Evolutionary conservation across 176 grass and related monocot species (phyloP).

Genomic region (Aegilops speltoides): DNA sequence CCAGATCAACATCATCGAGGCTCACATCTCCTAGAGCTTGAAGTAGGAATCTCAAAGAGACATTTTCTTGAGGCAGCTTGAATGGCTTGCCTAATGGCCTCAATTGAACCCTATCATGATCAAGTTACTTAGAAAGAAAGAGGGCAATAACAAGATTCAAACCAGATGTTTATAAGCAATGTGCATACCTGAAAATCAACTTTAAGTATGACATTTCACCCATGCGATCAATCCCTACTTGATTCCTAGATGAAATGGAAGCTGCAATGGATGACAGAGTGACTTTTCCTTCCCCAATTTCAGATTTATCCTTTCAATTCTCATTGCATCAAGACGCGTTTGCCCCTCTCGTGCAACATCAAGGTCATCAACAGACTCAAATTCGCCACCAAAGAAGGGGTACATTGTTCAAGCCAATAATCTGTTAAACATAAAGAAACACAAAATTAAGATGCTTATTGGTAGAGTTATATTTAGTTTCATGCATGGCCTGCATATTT

Average conservation of each 20-base stretch:
- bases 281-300: slow-evolving; percentile 86
- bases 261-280: slow-evolving; percentile 82
- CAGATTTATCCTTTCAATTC: slow-evolving; percentile 68
- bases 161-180: not conserved
- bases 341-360: slow-evolving; percentile 60
- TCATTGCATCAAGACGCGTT: slow-evolving; percentile 43
- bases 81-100: slow-evolving; percentile 89
- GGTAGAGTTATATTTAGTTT: too few species aligned
- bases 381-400: slow-evolving; percentile 90
- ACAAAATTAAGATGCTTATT: slow-evolving; percentile 21
- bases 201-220: slow-evolving; percentile 92
- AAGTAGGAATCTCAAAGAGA: slow-evolving; percentile 84
- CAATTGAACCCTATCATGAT: slow-evolving; percentile 78
- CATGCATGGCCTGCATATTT: too few species aligned
- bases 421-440: slow-evolving; percentile 35
- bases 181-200: slow-evolving; percentile 88
- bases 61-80: slow-evolving; percentile 87
- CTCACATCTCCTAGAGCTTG: slow-evolving; percentile 88
- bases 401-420: slow-evolving; percentile 83
- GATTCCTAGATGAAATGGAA: slow-evolving; percentile 64
- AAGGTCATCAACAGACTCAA: slow-evolving; percentile 73
- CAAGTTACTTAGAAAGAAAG: slow-evolving; percentile 20
- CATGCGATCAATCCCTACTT: slow-evolving; percentile 77
- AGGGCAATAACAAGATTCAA: not conserved
- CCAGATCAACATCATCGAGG: slow-evolving; percentile 82